Base-by-base conservation (phyloP, 2,329 filamentous ascomycete genomes). In the Didymella glomerata region DNA sequence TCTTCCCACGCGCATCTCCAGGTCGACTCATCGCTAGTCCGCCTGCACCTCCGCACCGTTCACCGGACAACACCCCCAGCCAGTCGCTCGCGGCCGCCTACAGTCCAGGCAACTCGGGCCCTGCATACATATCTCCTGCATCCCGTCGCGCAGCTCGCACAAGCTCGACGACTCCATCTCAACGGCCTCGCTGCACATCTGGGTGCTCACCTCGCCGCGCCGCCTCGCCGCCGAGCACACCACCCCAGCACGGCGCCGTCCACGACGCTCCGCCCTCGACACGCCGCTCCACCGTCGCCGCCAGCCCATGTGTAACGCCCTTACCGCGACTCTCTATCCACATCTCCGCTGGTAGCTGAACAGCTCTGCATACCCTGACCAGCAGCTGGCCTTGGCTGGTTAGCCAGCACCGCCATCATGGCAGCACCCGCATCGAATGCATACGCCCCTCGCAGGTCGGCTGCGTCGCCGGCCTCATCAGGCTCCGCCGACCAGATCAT, bases 401-500 rank as follows among this genome's bases (percentile, higher is more conserved):
- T 54, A 57, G 48, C 69, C 72, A 68, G 69, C 70, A 63, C 68
- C 69, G 68, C 67, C 73, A 72, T 41, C 64, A 77, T 77, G 75
- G 74, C 75, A 46, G 68, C 71, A 54, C 73, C 72, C 50, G 57
- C 61, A 27, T 66, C 71, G 20, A 66, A 68, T 54, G 60, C 68
- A 36, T 71, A 69, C 57, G 68, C 72, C 47, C 72, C 75, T 62
- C 75, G 76, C 63, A 72, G 77, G 63, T 71, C 76, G 53, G 70
- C 71, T 27, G 65, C 76, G 18, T 65, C 78, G 73, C 71, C 77
- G 68, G 49, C 77, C 71, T 66, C 75, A 69, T 68, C 76, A 30
- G 62, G 59, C 40, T 63, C 64, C 27, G 48, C 69, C 11, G 74
- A 76, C 40, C 66, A 71, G 55, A 66, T 79, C 45, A 84, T 95